Conservation (phyloP, 2,329 filamentous ascomycete species). For the Microdochium nivale region DNA sequence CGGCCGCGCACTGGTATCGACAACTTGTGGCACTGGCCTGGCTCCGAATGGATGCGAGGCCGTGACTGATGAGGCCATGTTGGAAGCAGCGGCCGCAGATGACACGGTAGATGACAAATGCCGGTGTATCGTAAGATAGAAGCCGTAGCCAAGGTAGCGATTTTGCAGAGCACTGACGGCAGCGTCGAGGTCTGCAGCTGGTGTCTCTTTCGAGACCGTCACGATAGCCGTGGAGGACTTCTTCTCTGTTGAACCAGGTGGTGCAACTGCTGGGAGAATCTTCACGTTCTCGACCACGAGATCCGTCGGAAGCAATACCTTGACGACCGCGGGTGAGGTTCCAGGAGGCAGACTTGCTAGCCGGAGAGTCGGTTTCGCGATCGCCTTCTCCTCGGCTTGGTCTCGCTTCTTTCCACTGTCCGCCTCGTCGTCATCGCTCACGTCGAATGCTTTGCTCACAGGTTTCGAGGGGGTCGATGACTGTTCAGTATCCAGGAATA, state of each 20-base stretch:
- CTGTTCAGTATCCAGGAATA: neutral
- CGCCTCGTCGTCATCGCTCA: constrained; percentile 53
- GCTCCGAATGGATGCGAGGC: constrained; percentile 69
- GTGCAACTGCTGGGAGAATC: constrained; percentile 48
- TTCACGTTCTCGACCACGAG: constrained; percentile 66
- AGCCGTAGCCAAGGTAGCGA: constrained; percentile 76
- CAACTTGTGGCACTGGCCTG: constrained; percentile 45
- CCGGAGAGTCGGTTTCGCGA: constrained; percentile 54
- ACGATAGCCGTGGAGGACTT: constrained; percentile 73
- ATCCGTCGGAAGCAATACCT: constrained; percentile 47
- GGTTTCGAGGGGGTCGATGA: constrained; percentile 33
- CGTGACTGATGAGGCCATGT: constrained; percentile 34
- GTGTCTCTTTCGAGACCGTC: constrained; percentile 70
- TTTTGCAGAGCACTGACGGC: constrained; percentile 73
- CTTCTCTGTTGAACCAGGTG: constrained; percentile 47
- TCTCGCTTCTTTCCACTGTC: constrained; percentile 30
- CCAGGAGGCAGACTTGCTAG: constrained; percentile 52
- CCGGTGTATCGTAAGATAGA: constrained; percentile 70
- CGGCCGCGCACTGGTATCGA: constrained; percentile 19
- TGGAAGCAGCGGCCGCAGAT: constrained; percentile 35
- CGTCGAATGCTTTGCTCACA: constrained; percentile 64
- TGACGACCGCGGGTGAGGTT: constrained; percentile 51
- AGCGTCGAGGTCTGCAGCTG: constrained; percentile 74
- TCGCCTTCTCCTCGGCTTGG: constrained; percentile 47
- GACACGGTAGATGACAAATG: constrained; percentile 74